phyloP scores from a whole-genome alignment of 805 yeast genomes.

The Suhomyces sp. region DNA sequence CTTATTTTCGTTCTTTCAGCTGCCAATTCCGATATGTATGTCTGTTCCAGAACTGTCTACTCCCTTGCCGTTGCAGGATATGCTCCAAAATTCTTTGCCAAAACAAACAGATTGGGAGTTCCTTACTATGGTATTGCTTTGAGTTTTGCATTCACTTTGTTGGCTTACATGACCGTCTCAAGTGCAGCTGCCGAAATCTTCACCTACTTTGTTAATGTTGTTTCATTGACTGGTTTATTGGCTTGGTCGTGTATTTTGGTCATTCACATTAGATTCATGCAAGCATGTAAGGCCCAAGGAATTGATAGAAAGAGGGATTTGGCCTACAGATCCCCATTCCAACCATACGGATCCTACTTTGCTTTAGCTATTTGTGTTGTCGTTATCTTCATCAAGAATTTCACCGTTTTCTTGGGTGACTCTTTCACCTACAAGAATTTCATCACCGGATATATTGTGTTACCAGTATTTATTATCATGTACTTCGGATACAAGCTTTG shows the following conservation, averaged over 20 bases:
- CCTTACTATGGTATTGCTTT: slow-evolving; percentile 60
- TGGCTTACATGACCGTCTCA: slow-evolving; percentile 71
- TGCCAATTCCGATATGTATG: slow-evolving; percentile 74
- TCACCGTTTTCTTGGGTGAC: slow-evolving; percentile 64
- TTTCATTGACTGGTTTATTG: slow-evolving; percentile 70
- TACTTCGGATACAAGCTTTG: slow-evolving; percentile 60
- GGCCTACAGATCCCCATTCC: slow-evolving; percentile 63
- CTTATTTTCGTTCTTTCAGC: slow-evolving; percentile 78
- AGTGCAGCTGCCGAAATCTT: slow-evolving; percentile 57
- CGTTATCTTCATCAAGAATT: slow-evolving; percentile 64
- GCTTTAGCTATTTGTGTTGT: slow-evolving; percentile 54
- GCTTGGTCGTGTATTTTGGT: slow-evolving; percentile 73
- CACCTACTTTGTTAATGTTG: slow-evolving; percentile 70
- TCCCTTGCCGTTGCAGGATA: slow-evolving; percentile 71
- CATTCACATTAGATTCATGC: slow-evolving; percentile 64
- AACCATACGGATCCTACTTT: slow-evolving; percentile 65
- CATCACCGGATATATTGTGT: slow-evolving; percentile 76
- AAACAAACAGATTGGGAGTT: slow-evolving; percentile 65
- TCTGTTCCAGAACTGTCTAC: slow-evolving; percentile 73
- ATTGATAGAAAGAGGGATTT: slow-evolving; percentile 50
- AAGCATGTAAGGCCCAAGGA: slow-evolving; percentile 69
- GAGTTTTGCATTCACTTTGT: slow-evolving; percentile 53
- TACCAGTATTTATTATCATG: slow-evolving; percentile 60
- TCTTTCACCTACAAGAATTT: slow-evolving; percentile 60
- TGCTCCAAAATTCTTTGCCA: slow-evolving; percentile 68